Evolutionary conservation across 176 grass and related monocot species (phyloP).

Genomic region (Eremochloa ophiuroides): DNA sequence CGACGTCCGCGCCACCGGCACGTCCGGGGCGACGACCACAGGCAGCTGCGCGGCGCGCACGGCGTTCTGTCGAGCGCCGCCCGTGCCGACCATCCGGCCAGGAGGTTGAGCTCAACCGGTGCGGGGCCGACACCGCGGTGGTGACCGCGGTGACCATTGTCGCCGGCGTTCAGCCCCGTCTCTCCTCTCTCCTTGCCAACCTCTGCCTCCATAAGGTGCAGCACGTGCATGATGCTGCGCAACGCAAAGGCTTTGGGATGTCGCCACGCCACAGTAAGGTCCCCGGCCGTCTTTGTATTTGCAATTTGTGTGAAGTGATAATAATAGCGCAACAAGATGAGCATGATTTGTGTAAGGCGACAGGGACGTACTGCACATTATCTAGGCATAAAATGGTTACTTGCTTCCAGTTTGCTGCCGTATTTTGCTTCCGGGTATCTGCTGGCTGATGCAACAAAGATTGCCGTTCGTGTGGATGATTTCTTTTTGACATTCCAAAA

Average conservation of each 20-base stretch:
- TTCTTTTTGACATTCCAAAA: not conserved
- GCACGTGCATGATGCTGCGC: not conserved
- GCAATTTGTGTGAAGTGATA: not conserved
- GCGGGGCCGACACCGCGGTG: not conserved
- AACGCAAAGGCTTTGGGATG: not conserved
- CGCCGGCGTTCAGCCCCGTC: not conserved
- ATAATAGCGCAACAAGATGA: not conserved
- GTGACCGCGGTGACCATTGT: not conserved
- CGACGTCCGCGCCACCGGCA: not conserved
- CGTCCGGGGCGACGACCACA: not conserved
- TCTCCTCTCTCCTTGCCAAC: not conserved
- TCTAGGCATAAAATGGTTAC: not conserved
- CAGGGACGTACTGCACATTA: conserved; percentile 8
- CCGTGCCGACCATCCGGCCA: conserved; percentile 6
- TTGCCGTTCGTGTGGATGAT: conserved; percentile 25
- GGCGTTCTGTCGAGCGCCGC: not conserved
- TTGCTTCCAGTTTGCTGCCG: not conserved
- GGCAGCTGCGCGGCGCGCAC: not conserved
- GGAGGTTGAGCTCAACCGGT: conserved; percentile 39
- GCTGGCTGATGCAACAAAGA: conserved; percentile 25
- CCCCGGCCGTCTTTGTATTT: not conserved
- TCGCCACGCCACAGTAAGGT: not conserved
- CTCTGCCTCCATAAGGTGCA: conserved; percentile 8
- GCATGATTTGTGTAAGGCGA: conserved; percentile 15
- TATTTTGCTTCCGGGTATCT: not conserved